Evolutionary conservation across 192 early-diverging fungal species (phyloP), one percentile per base, ranked within the genome.

Genomic region (Coemansia sp.): DNA sequence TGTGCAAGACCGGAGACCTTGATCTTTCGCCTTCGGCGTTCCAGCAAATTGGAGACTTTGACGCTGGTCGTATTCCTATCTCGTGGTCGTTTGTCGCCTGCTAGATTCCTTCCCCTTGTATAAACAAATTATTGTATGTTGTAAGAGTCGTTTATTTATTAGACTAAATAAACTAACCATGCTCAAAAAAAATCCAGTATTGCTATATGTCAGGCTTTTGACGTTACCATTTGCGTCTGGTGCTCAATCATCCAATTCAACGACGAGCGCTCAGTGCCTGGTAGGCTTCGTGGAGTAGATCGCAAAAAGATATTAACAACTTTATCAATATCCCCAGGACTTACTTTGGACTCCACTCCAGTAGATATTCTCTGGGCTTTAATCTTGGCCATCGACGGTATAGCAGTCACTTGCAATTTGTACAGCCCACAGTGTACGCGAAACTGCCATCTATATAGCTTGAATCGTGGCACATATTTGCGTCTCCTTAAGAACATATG

Each of bases 11-110:
- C 4, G 87, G 89, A 29, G 76, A 81, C 44, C 74, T 90, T 9
- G 89, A 90, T 70, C 69, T 90, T 16, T 85, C 85, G 20, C 86
- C 87, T 10, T 47, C 68, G 9, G 77, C 86, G 24, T 89, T 88
- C 65, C 74, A 87, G 52, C 66, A 89, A 73, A 77, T 89, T 72
- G 88, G 79, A 12, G 70, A 82, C 46, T 40, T 74, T 42, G 71
- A 68, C 41, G 82, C 72, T 36, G 88, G 88, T 47, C 86, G 82
- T 5, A 76, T 79, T 29, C 62, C 78, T 1, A 88, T 89, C 72
- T 79, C 72, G 5, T 89, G 88, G 88, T 76, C 75, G 40, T 76
- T 84, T 67, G 78, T 77, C 49, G 63, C 63, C 60, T 85, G 78
- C 77, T 76, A 73, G 27, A 27, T 27, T 27, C 24, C 24, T 27